Conservation (phyloP, 306 rosid species). For the Casuarina cunninghamiana region DNA sequence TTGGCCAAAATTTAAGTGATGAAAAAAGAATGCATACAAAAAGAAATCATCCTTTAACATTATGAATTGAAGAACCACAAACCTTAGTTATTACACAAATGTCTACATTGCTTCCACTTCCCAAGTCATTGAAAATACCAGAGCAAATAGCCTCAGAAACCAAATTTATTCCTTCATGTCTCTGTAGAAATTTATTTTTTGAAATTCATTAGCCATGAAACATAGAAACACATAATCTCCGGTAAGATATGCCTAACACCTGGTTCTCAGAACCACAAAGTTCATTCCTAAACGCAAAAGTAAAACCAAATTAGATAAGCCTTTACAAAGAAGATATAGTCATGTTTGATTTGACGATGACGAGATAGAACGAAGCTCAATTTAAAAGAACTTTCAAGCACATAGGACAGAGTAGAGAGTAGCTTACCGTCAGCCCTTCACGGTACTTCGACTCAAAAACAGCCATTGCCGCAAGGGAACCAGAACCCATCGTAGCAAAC, state of each 20-base stretch:
- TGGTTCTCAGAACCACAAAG: not conserved
- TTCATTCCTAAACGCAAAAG: not conserved
- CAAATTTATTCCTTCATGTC: constrained; percentile 46
- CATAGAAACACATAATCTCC: not conserved
- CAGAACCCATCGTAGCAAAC: constrained; percentile 64
- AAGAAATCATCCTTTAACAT: not conserved
- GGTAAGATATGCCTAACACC: not conserved
- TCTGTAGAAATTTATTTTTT: constrained; percentile 21
- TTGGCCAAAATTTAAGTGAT: too few species aligned
- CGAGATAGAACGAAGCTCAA: not conserved
- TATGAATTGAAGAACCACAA: constrained; percentile 7
- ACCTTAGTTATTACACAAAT: constrained; percentile 62
- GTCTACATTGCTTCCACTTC: constrained; percentile 62
- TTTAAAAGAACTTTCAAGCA: not conserved
- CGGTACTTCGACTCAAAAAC: constrained; percentile 52
- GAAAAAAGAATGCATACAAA: not conserved
- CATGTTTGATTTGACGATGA: not conserved
- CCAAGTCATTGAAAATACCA: constrained; percentile 62
- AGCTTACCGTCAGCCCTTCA: constrained; percentile 59
- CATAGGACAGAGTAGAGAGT: not conserved
- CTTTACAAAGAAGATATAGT: not conserved
- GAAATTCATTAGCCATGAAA: constrained; percentile 1
- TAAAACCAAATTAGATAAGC: not conserved
- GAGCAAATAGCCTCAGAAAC: constrained; percentile 55
- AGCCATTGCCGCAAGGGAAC: constrained; percentile 64